These are phyloP conservation scores for Drechslera avenae DNA, from an alignment of 2,329 filamentous ascomycete species.

Conservation along the genomic window DNA sequence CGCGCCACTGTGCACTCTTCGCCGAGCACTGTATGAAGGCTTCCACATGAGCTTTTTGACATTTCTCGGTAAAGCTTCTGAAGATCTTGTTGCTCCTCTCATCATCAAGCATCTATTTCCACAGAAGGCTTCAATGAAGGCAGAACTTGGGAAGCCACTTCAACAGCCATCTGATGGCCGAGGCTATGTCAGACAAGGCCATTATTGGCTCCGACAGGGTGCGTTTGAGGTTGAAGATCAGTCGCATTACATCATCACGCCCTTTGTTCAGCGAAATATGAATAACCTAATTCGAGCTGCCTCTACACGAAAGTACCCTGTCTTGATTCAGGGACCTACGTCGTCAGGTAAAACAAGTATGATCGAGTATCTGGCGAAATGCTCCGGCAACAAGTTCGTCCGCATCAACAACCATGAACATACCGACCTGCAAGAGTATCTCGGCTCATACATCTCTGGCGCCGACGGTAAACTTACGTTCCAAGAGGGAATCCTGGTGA, in stretches of 20 bases:
- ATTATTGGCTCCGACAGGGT: constrained; percentile 90
- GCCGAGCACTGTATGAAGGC: constrained; percentile 87
- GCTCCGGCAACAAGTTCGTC: constrained; percentile 95
- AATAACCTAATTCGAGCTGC: constrained; percentile 92
- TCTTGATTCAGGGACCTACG: constrained; percentile 94
- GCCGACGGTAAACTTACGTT: constrained; percentile 84
- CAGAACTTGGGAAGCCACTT: constrained; percentile 78
- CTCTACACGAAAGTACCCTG: constrained; percentile 88
- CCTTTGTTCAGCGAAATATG: constrained; percentile 92
- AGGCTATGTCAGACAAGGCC: constrained; percentile 80
- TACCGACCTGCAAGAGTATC: constrained; percentile 95
- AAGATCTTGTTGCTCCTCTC: constrained; percentile 75
- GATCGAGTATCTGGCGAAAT: constrained; percentile 98
- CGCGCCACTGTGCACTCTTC: constrained; percentile 79
- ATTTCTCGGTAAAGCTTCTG: constrained; percentile 80
- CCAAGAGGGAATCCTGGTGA: constrained; percentile 91
- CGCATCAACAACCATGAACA: constrained; percentile 99
- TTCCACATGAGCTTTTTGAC: constrained; percentile 99
- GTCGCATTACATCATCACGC: constrained; percentile 92
- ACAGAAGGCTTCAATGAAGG: constrained; percentile 69
- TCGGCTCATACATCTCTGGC: constrained; percentile 91
- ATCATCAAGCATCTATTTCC: constrained; percentile 81
- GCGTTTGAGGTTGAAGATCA: constrained; percentile 69
- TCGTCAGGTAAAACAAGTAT: constrained; percentile 99
- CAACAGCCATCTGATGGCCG: constrained; percentile 76